phyloP scores from a whole-genome alignment of 108 stramenopile genomes.

The Skeletonema menzelii region DNA sequence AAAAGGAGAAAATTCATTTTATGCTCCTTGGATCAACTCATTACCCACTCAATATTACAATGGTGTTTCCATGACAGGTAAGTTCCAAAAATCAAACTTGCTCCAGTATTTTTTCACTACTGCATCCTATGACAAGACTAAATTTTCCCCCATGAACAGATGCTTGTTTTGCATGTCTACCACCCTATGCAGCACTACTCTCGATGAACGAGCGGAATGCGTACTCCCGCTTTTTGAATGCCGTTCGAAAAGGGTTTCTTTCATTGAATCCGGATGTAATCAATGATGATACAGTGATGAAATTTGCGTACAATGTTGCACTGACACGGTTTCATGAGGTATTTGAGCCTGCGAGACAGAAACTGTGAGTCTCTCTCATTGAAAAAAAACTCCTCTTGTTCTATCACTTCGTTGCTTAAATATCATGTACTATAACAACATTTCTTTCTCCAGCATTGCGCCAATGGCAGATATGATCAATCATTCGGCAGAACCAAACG shows the following conservation, averaged over 20 bases:
- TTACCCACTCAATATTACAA: conserved; percentile 56
- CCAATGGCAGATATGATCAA: conserved; percentile 48
- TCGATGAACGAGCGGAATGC: conserved; percentile 37
- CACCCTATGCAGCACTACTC: conserved; percentile 42
- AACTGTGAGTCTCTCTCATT: conserved; percentile 8
- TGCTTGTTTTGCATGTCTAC: conserved; percentile 47
- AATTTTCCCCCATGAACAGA: too few species aligned
- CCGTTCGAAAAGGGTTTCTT: conserved; percentile 9
- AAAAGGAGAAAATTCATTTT: conserved; percentile 40
- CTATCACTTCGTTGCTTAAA: neutral
- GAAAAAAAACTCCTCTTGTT: too few species aligned
- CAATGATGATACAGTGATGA: conserved; percentile 18
- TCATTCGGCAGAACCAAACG: conserved; percentile 38
- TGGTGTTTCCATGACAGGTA: conserved; percentile 56
- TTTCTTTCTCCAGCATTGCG: conserved; percentile 10
- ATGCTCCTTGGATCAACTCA: conserved; percentile 53
- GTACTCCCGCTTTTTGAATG: conserved; percentile 44
- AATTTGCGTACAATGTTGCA: conserved; percentile 46
- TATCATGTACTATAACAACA: conserved; percentile 33
- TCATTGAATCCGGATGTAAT: conserved; percentile 24
- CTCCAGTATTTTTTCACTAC: too few species aligned
- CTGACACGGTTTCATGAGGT: conserved; percentile 40
- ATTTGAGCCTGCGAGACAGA: neutral
- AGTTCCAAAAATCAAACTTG: too few species aligned
- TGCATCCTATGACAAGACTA: too few species aligned